These are phyloP conservation scores for Cytospora paraplurivora DNA, from an alignment of 2,329 filamentous ascomycete genomes.

Conservation along the genomic window DNA sequence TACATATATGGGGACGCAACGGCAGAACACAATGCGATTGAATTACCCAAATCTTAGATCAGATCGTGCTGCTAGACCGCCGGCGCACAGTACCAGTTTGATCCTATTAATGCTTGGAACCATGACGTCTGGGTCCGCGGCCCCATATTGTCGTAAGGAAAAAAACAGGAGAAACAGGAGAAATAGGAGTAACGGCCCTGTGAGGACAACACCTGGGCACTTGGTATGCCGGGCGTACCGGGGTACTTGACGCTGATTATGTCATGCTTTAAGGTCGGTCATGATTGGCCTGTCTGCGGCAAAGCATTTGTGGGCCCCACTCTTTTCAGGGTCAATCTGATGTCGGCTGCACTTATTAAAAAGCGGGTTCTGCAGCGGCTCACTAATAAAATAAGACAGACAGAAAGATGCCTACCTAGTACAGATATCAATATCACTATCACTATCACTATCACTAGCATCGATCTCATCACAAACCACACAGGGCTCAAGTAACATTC, in stretches of 20 bases:
- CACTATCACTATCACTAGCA: background rate
- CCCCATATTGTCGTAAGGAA: background rate
- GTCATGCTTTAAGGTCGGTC: background rate
- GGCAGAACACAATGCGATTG: background rate
- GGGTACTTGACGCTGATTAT: constrained; percentile 12
- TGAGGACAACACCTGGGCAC: background rate
- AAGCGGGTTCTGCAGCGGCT: constrained; percentile 21
- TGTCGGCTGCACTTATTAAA: constrained; percentile 7
- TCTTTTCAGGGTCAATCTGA: constrained; percentile 10
- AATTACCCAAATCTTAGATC: background rate
- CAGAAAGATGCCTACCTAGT: background rate
- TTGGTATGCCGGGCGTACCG: background rate
- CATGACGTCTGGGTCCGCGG: constrained; percentile 1
- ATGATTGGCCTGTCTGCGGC: background rate
- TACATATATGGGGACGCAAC: too few relatives aligned
- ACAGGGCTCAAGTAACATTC: background rate
- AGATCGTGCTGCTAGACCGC: background rate
- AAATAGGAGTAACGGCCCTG: too few relatives aligned
- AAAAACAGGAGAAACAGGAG: background rate
- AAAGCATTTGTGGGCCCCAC: background rate
- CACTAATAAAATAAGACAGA: constrained; percentile 14
- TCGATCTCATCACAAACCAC: background rate
- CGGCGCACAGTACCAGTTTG: background rate
- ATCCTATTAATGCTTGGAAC: background rate
- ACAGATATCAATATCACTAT: too few relatives aligned